Percentiles rank a stretch among this genome's conserved stretches.
Evolutionary conservation across 768 basidiomycete species (phyloP).

Genomic region (Leccinum variicolor): DNA sequence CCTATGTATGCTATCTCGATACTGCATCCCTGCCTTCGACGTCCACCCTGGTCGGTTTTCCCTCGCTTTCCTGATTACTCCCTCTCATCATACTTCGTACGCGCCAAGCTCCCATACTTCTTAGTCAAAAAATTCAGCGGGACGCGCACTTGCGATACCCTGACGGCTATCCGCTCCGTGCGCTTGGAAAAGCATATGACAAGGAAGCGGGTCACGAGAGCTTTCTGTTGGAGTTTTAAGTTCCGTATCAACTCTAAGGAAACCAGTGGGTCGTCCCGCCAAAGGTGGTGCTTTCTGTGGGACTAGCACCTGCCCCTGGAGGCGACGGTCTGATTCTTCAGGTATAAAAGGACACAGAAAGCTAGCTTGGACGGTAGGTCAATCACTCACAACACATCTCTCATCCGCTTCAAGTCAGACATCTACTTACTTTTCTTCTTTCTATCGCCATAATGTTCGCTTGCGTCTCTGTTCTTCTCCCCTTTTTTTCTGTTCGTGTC

Average conservation of each 20-base stretch:
- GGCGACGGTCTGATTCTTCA: too few species aligned
- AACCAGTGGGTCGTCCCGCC: conserved; percentile 90
- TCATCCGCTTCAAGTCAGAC: too few species aligned
- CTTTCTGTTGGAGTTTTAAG: conserved; percentile 88
- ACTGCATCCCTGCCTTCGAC: conserved; percentile 80
- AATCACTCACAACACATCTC: too few species aligned
- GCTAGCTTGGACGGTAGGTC: too few species aligned
- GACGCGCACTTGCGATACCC: conserved; percentile 82
- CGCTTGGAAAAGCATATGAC: conserved; percentile 85
- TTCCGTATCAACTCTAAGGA: conserved; percentile 91
- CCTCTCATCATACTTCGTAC: conserved; percentile 91
- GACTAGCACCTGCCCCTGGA: too few species aligned
- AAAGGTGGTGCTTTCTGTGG: conserved; percentile 36
- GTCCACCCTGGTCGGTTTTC: conserved; percentile 58
- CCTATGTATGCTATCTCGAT: conserved; percentile 96
- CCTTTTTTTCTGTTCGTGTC: too few species aligned
- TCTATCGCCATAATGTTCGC: too few species aligned
- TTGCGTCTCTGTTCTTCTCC: too few species aligned
- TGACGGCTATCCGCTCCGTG: conserved; percentile 69
- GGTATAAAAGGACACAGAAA: too few species aligned
- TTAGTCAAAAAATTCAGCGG: conserved; percentile 95
- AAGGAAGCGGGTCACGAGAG: conserved; percentile 97
- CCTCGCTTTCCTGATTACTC: conserved; percentile 84
- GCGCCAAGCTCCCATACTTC: conserved; percentile 83
- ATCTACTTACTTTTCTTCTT: too few species aligned